Base-by-base conservation (phyloP, 148 eudicot genomes). In the Spergularia bocconei region DNA sequence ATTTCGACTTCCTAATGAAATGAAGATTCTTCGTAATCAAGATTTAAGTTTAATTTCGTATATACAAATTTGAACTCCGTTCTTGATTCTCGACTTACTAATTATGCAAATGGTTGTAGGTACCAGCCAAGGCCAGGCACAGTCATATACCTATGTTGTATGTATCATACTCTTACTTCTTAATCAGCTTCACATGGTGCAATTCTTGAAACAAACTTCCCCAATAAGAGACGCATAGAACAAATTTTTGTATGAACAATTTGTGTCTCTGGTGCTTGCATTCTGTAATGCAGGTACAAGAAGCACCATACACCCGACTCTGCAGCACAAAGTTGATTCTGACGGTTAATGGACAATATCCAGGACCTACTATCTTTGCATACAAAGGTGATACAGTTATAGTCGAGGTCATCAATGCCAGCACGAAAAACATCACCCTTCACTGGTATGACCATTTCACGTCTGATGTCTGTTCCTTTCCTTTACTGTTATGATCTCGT, bases 271-370 rank as follows among this genome's bases (percentile, higher is more conserved):
- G 12, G 54, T 69, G 52, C 2, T 11, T 60, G 51, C 63, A 51
- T 17, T 64, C 11, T 64, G 33, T 20, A 21, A 54, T 74, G 55
- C 13, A 82, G 80, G 77, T 82, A 61, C 71, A 67, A 76, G 85
- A 82, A 72, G 77, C 78, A 19, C 17, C 53, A 7, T 79, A 82
- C 77, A 82, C 80, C 6, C 84, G 86, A 73, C 77, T 87, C 0
- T 85, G 88, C 69, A 36, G 29, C 19, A 85, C 85, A 16, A 87
- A 87, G 79, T 70, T 69, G 41, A 85, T 87, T 13, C 69, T 87
- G 47, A 87, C 88, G 0, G 88, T 87, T 1, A 87, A 87, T 63
- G 90, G 88, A 17, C 58, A 55, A 55, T 87, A 70, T 79, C 90
- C 90, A 11, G 90, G 88, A 55, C 90, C 86, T 33, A 79, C 88